A percentile compares a stretch with the other conserved stretches of the same genome.
Conservation (phyloP, 2,329 filamentous ascomycete genomes). For the Pseudopithomyces chartarum region DNA sequence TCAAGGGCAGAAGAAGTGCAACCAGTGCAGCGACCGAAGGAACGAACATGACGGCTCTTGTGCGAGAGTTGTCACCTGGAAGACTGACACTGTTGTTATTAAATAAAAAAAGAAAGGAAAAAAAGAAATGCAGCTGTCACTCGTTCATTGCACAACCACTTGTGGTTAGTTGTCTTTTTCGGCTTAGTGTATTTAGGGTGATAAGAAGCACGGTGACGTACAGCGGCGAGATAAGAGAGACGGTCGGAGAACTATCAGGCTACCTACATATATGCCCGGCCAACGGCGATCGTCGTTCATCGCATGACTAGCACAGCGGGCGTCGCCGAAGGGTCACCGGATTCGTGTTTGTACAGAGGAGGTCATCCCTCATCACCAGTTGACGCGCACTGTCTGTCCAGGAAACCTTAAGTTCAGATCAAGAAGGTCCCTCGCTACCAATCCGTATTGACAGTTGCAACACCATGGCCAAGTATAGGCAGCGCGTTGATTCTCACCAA, state of each 20-base stretch:
- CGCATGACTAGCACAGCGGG: no score
- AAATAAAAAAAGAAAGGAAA: background rate
- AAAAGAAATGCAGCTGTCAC: background rate
- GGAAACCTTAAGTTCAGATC: background rate
- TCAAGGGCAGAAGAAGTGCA: background rate
- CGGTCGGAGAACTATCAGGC: no score
- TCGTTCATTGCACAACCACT: no score
- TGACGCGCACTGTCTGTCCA: background rate
- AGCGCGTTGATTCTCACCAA: no score
- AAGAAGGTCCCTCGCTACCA: background rate
- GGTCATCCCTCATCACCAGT: no score
- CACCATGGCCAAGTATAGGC: no score
- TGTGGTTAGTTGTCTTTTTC: background rate
- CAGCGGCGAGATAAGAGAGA: background rate
- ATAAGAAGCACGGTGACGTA: background rate
- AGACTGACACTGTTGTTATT: no score
- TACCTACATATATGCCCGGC: no score
- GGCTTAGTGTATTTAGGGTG: background rate
- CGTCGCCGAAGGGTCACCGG: no score
- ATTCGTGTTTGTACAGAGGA: no score
- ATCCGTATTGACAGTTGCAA: background rate
- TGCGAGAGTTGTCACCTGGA: background rate
- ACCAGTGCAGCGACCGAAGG: background rate
- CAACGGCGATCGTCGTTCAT: no score
- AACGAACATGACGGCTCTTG: background rate